These are phyloP conservation scores for Gleditsia sinensis DNA, from an alignment of 306 rosid genomes.

Conservation along the genomic window DNA sequence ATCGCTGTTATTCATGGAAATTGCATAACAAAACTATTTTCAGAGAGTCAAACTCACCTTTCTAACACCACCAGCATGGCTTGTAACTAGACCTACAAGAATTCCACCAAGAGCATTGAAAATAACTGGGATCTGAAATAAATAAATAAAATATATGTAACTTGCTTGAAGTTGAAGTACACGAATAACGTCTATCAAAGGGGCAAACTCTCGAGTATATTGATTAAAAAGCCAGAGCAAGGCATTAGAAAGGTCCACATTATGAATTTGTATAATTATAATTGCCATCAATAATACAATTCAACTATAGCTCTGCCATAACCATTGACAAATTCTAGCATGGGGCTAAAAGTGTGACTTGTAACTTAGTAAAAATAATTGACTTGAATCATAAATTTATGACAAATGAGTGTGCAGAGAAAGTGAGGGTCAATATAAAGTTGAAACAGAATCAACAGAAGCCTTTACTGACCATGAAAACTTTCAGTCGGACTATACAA, in stretches of 20 bases:
- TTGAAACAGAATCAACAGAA: conserved; percentile 3
- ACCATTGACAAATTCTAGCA: background rate
- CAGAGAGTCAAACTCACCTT: conserved; percentile 63
- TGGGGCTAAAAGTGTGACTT: background rate
- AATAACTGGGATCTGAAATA: conserved; percentile 81
- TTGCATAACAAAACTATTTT: conserved; percentile 11
- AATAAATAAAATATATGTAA: conserved; percentile 13
- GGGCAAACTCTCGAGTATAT: background rate
- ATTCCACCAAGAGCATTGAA: conserved; percentile 93
- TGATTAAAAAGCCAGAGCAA: conserved; percentile 18
- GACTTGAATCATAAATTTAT: conserved; percentile 11
- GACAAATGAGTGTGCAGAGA: conserved; percentile 1
- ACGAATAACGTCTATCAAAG: conserved; percentile 26
- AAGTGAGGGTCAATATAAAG: background rate
- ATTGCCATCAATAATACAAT: background rate
- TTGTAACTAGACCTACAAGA: conserved; percentile 91
- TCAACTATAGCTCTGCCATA: background rate
- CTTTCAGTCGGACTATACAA: background rate
- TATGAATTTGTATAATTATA: conserved; percentile 5
- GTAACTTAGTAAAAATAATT: background rate
- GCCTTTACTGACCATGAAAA: background rate
- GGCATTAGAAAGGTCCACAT: background rate
- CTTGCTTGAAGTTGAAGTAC: conserved; percentile 18
- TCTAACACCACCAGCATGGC: conserved; percentile 92
- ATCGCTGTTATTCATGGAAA: background rate